Evolutionary conservation across 345 rosid genomes (phyloP), one percentile per base, ranked within the genome.

Genomic region (Odontarrhena argentea): DNA sequence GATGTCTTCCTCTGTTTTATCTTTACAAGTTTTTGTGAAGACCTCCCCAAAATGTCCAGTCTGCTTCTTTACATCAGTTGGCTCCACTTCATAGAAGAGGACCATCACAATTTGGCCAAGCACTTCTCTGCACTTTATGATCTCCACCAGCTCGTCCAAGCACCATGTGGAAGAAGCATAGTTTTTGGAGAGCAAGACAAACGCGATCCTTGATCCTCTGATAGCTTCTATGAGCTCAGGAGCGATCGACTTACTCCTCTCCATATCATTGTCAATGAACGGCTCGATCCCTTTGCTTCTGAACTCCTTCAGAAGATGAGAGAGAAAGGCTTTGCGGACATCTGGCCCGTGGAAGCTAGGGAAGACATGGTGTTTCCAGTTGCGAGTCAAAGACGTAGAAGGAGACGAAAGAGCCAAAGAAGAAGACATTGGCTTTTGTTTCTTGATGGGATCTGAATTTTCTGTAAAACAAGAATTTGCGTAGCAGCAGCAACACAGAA

Each of bases 221-320:
- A 63, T 63, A 1, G 67, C 56, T 63, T 38, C 44, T 13, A 2
- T 0, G 43, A 63, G 55, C 32, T 56, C 61, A 22, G 15, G 34
- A 38, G 15, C 46, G 0, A 56, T 22, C 0, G 18, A 18, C 15
- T 35, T 43, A 12, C 67, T 10, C n/a, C 46, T 63, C 22, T 15
- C 1, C 1, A 63, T 34, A 1, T 47, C 1, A 15, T 35, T 63
- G 36, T 48, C 40, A 6, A 48, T 48, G 35, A 48, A 48, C 6
- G n/a, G 2, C 2, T 55, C 8, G 1, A 55, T 55, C 2, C 9
- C 26, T 5, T 55, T 55, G 40, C 45, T 10, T 10, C 6, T 55
- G 6, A 55, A 55, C 9, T 4, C 7, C 18, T 36, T 22, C 2
- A n/a, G n/a, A n/a, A n/a, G n/a, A n/a, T n/a, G n/a, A n/a, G n/a